Conservation (phyloP, 768 basidiomycete species). For the Asterophora lycoperdoides region DNA sequence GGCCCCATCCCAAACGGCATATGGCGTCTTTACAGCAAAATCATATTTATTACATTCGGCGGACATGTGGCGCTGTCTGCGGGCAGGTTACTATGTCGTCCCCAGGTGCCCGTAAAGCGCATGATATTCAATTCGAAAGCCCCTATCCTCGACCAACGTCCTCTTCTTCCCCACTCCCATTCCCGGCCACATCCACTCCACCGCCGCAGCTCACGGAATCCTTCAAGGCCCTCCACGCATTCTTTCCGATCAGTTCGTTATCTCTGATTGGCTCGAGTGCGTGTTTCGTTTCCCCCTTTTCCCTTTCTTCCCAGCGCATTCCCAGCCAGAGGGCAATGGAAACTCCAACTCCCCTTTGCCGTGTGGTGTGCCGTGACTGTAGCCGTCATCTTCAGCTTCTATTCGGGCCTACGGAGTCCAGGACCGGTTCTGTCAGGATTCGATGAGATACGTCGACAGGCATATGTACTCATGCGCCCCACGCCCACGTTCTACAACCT, state of each 20-base stretch:
- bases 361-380: no score
- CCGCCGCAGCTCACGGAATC: neutral
- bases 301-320: neutral
- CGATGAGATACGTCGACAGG: conserved; percentile 40
- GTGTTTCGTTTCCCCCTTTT: conserved; percentile 5
- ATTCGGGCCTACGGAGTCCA: conserved; percentile 64
- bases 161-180: conserved; percentile 23
- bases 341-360: neutral
- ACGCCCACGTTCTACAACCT: conserved; percentile 46
- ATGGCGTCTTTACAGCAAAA: no score
- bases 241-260: conserved; percentile 31
- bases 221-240: neutral
- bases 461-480: no score
- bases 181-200: conserved; percentile 10
- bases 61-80: conserved; percentile 37
- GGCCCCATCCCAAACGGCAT: no score
- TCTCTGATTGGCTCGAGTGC: conserved; percentile 52
- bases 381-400: conserved; percentile 29
- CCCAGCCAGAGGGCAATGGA: no score
- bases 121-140: conserved; percentile 39
- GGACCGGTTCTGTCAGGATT: conserved; percentile 38
- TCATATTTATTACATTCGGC: conserved; percentile 31
- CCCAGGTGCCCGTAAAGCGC: conserved; percentile 42
- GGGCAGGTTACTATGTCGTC: conserved; percentile 40
- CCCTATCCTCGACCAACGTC: conserved; percentile 28